Base-by-base conservation (phyloP, 345 rosid genomes). In the Mallotus nudiflorus region DNA sequence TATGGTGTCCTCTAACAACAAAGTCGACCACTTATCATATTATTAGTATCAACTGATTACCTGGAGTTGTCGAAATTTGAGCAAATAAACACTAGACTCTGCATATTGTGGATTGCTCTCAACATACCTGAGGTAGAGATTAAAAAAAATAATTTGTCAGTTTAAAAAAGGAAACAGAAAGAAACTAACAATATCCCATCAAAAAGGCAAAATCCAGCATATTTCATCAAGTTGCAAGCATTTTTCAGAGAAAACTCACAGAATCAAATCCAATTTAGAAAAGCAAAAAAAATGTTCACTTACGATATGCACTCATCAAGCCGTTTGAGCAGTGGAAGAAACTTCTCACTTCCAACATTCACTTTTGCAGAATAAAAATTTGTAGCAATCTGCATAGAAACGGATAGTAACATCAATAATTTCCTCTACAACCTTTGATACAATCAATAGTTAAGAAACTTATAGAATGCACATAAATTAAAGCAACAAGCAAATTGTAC, bases 51-150 rank as follows among this genome's bases (percentile, higher is more conserved):
- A 58, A 45, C 70, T 50, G 56, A 19, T 53, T 78, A 90, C 98
- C 97, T 94, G 98, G 66, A 94, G 97, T 78, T 94, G 98, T 46
- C 93, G 93, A 81, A 94, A 94, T 83, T 94, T 94, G 60, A 94
- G 91, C 81, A 94, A 82, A 87, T 91, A 94, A 71, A 91, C 91
- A 77, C 89, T 82, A 7, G 98, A 90, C 83, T 94, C 98, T 48
- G 97, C 97, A 84, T 90, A 94, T 58, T 94, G 98, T 18, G 89
- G 97, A 81, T 91, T 94, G 77, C 79, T 82, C 78, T 91, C 96
- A 40, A 91, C 89, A 73, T 94, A 94, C 78, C 98, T 94, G 67
- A 40, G 67, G 27, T 33, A 40, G 28, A 19, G 35, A 71, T 28
- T 19, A 63, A 58, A 78, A 44, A 57, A 51, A 58, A 20, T 50